Conservation (phyloP, 129 eudicot species). For the Kitagawia praeruptora region DNA sequence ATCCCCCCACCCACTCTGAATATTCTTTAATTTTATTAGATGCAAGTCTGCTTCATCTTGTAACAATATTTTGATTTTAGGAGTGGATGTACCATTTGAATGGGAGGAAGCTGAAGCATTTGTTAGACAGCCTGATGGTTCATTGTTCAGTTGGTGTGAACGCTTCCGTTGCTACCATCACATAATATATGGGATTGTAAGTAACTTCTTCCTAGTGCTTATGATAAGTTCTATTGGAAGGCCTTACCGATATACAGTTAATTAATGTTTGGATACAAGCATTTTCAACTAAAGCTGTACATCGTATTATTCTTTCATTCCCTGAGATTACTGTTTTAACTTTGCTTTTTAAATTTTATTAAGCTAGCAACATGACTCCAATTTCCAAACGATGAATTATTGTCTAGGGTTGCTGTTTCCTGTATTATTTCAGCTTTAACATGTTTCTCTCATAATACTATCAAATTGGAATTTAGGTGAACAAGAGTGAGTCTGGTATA, state of each 20-base stretch:
- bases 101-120: slow-evolving; percentile 92
- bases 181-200: slow-evolving; percentile 71
- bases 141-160: slow-evolving; percentile 94
- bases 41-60: not conserved
- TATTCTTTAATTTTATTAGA: not conserved
- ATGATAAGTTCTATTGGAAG: not conserved
- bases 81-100: slow-evolving; percentile 80
- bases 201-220: slow-evolving; percentile 16
- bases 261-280: not conserved
- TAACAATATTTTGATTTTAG: slow-evolving; percentile 29
- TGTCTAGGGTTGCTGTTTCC: slow-evolving; percentile 2
- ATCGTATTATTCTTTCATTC: not conserved
- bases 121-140: slow-evolving; percentile 69
- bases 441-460: not conserved
- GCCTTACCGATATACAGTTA: not conserved
- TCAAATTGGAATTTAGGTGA: slow-evolving; percentile 41
- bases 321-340: not conserved
- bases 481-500: slow-evolving; percentile 29
- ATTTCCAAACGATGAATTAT: not conserved
- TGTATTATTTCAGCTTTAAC: not conserved
- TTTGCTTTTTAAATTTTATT: not conserved
- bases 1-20: not conserved
- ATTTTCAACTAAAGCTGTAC: not conserved
- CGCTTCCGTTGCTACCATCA: slow-evolving; percentile 75
- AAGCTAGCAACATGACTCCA: not conserved